A percentile compares a stretch with the other conserved stretches of the same genome.
phyloP scores from a whole-genome alignment of 345 rosid species.

The Acer saccharum region DNA sequence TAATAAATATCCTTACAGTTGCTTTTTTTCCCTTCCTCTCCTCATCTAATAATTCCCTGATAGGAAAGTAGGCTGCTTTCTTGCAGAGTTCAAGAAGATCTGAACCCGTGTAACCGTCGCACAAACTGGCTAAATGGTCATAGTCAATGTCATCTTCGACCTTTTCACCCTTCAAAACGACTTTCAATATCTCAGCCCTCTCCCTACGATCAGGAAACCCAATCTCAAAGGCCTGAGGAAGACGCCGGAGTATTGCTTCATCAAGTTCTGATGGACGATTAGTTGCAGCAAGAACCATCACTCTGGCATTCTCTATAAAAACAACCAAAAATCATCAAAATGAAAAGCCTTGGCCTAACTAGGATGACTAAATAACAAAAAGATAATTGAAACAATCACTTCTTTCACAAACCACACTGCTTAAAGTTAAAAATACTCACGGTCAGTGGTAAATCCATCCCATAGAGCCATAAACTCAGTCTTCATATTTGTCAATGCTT shows the following conservation, averaged over 20 bases:
- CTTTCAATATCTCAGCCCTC: constrained; percentile 84
- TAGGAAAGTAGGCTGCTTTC: constrained; percentile 90
- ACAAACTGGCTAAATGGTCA: constrained; percentile 64
- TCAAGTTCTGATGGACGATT: constrained; percentile 98
- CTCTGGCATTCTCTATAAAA: constrained; percentile 76
- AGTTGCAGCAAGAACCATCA: constrained; percentile 98
- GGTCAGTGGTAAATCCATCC: constrained; percentile 98
- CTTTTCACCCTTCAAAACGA: constrained; percentile 75
- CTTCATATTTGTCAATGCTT: constrained; percentile 93
- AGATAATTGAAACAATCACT: not conserved
- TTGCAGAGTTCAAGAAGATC: constrained; percentile 97
- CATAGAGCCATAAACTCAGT: constrained; percentile 99
- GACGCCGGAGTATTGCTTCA: constrained; percentile 92
- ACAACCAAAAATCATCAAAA: constrained; percentile 17
- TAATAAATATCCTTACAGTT: constrained; percentile 47
- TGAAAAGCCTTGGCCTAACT: constrained; percentile 2
- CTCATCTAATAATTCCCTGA: constrained; percentile 77
- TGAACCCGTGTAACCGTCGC: constrained; percentile 89
- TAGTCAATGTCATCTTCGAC: constrained; percentile 66
- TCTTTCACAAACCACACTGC: not conserved
- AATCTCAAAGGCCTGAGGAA: constrained; percentile 97
- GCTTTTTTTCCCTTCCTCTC: constrained; percentile 76
- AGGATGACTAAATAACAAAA: not conserved
- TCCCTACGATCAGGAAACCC: constrained; percentile 78
- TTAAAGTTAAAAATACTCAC: constrained; percentile 54